Conservation (phyloP, 1,139 yeast species). For the Debaryomyces fabryi region DNA sequence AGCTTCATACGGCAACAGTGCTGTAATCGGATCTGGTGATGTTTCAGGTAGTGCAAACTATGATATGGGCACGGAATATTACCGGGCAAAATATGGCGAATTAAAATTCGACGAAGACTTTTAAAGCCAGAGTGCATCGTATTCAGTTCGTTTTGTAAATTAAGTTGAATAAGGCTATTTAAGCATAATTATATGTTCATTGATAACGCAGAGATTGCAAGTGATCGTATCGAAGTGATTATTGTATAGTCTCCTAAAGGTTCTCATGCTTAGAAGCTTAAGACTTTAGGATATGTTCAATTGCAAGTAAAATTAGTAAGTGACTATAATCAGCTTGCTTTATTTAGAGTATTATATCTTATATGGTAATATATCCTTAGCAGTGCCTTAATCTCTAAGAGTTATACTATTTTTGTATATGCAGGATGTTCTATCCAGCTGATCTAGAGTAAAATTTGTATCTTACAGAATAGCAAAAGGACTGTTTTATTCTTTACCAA, state of each 20-base stretch:
- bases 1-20: slow-evolving; percentile 11
- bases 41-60: neutral
- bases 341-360: too few species aligned
- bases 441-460: neutral
- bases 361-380: neutral
- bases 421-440: neutral
- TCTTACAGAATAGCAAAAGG: neutral
- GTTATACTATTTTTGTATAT: neutral
- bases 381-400: neutral
- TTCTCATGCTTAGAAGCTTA: too few species aligned
- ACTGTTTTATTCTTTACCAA: neutral
- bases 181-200: neutral
- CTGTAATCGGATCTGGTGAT: neutral
- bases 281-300: too few species aligned
- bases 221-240: neutral
- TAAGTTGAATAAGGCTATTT: neutral
- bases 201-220: neutral
- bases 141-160: slow-evolving; percentile 3
- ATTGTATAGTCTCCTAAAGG: neutral
- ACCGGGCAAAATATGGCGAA: slow-evolving; percentile 41
- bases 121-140: slow-evolving; percentile 17
- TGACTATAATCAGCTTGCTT: too few species aligned
- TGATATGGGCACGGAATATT: slow-evolving; percentile 20
- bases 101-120: slow-evolving; percentile 51
- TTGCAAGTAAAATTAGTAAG: too few species aligned